phyloP scores from a whole-genome alignment of 2,329 filamentous ascomycete genomes.

The Alternaria arborescens region DNA sequence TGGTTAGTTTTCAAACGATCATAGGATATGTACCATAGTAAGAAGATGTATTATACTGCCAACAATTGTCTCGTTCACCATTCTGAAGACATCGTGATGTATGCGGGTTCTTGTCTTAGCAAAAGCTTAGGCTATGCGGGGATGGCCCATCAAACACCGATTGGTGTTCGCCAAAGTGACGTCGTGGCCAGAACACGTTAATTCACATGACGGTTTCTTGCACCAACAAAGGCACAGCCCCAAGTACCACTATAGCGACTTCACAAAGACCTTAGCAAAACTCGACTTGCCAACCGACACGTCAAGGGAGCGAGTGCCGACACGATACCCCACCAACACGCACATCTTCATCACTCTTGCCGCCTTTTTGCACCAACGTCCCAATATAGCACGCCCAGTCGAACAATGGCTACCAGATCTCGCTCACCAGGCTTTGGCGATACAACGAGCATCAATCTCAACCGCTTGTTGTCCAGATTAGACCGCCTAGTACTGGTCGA shows the following conservation, averaged over 20 bases:
- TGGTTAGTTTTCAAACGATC: neutral
- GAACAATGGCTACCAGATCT: slow-evolving; percentile 34
- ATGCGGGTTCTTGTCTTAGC: neutral
- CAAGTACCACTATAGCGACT: neutral
- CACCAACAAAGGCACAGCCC: neutral
- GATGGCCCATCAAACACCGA: slow-evolving; percentile 14
- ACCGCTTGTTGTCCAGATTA: slow-evolving; percentile 70
- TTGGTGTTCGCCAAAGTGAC: slow-evolving; percentile 23
- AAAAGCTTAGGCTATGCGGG: slow-evolving; percentile 23
- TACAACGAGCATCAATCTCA: slow-evolving; percentile 60
- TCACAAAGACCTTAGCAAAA: neutral
- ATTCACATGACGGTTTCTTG: slow-evolving; percentile 3
- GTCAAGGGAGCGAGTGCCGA: neutral
- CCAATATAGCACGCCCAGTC: neutral
- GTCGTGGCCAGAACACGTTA: slow-evolving; percentile 14
- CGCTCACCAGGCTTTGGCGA: slow-evolving; percentile 38
- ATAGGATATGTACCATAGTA: slow-evolving; percentile 4
- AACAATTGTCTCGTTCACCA: neutral
- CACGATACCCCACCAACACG: neutral
- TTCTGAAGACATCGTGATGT: neutral
- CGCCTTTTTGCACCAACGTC: neutral
- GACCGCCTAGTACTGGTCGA: slow-evolving; percentile 71
- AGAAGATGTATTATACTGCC: neutral
- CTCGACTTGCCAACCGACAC: neutral
- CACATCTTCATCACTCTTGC: neutral